phyloP scores from a whole-genome alignment of 2,329 filamentous ascomycete genomes.

The Aureobasidium pullulans region DNA sequence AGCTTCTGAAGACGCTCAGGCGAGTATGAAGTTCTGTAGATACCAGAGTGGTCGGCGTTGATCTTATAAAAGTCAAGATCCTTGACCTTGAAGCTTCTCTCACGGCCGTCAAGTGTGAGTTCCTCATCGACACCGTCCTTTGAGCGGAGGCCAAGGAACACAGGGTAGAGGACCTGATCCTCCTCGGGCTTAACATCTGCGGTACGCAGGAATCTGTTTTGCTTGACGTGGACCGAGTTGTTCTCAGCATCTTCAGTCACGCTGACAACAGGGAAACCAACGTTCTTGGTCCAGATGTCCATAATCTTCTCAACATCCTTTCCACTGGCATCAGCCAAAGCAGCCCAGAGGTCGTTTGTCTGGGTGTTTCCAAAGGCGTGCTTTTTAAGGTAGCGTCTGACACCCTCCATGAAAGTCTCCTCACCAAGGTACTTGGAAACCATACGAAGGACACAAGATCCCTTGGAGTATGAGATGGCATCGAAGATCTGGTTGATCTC shows the following conservation, averaged over 20 bases:
- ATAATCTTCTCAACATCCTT: constrained; percentile 87
- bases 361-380: constrained; percentile 94
- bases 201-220: constrained; percentile 90
- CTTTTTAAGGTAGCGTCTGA: constrained; percentile 85
- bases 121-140: constrained; percentile 75
- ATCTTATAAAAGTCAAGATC: constrained; percentile 90
- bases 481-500: constrained; percentile 99
- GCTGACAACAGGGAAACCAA: constrained; percentile 84
- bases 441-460: constrained; percentile 93
- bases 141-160: constrained; percentile 79
- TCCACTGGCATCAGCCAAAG: constrained; percentile 78
- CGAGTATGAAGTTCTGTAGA: constrained; percentile 85
- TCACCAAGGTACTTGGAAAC: constrained; percentile 93
- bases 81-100: constrained; percentile 69
- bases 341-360: constrained; percentile 84
- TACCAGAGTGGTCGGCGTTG: constrained; percentile 87
- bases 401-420: constrained; percentile 85
- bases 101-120: constrained; percentile 63
- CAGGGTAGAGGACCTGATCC: constrained; percentile 78
- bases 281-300: constrained; percentile 94
- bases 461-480: constrained; percentile 95
- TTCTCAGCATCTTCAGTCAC: constrained; percentile 68
- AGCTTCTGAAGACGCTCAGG: constrained; percentile 80
- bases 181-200: constrained; percentile 91
- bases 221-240: constrained; percentile 75